Evolutionary conservation across 2,329 filamentous ascomycete genomes (phyloP).

Genomic region (Lasiodiplodia theobromae): DNA sequence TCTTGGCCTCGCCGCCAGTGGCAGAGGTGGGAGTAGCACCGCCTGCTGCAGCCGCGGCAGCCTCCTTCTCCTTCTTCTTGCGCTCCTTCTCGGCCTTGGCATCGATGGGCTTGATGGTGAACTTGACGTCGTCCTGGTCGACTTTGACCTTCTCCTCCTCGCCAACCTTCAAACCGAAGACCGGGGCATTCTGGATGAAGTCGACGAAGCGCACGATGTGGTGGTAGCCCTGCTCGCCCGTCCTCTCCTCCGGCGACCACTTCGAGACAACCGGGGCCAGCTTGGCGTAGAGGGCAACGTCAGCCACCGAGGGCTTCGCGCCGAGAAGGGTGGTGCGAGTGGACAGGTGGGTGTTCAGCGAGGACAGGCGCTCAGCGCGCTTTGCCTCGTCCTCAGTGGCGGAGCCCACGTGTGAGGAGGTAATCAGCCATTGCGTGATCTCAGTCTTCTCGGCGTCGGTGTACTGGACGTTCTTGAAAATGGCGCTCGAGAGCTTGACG

Average conservation of each 20-base stretch:
- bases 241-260: conserved; percentile 87
- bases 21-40: conserved; percentile 49
- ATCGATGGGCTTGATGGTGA: conserved; percentile 87
- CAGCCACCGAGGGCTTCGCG: conserved; percentile 85
- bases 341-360: conserved; percentile 85
- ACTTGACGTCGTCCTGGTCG: conserved; percentile 80
- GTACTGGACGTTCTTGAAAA: conserved; percentile 75
- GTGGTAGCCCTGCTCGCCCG: conserved; percentile 86
- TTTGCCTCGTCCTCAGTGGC: conserved; percentile 65
- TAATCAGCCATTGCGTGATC: conserved; percentile 87
- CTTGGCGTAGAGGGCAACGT: conserved; percentile 81
- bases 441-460: conserved; percentile 81
- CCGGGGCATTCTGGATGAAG: conserved; percentile 88
- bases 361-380: conserved; percentile 71
- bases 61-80: conserved; percentile 93
- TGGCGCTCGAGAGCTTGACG: conserved; percentile 61
- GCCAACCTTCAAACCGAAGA: conserved; percentile 72
- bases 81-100: conserved; percentile 96
- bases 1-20: conserved; percentile 46
- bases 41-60: conserved; percentile 58
- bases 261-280: conserved; percentile 77
- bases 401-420: conserved; percentile 72
- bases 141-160: conserved; percentile 79
- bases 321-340: conserved; percentile 89
- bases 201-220: conserved; percentile 91